Conservation (phyloP, 2,329 filamentous ascomycete species). For the Aspergillus sp. region DNA sequence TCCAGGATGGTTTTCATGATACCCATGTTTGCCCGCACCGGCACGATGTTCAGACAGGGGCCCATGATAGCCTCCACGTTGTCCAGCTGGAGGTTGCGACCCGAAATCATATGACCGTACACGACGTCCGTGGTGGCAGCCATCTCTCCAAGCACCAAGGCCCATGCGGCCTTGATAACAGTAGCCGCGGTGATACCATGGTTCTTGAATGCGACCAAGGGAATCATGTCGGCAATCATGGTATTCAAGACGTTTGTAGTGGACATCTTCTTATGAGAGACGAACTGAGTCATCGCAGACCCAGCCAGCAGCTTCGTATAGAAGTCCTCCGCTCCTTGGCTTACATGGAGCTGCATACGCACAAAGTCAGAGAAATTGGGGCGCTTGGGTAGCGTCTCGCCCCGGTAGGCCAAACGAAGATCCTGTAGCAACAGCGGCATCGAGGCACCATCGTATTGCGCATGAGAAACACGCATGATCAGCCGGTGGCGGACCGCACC, state of each 20-base stretch:
- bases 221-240: slow-evolving; percentile 4
- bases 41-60: slow-evolving; percentile 26
- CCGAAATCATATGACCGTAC: slow-evolving; percentile 55
- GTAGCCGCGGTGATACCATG: slow-evolving; percentile 29
- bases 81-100: slow-evolving; percentile 44
- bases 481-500: slow-evolving; percentile 19
- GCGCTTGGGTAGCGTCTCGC: slow-evolving; percentile 4
- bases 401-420: slow-evolving; percentile 9
- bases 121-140: slow-evolving; percentile 52
- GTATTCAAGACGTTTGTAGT: slow-evolving; percentile 11
- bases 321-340: slow-evolving; percentile 5
- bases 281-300: slow-evolving; percentile 9
- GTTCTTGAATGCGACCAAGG: slow-evolving; percentile 7
- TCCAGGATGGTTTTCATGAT: slow-evolving; percentile 37
- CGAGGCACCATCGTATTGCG: slow-evolving; percentile 28
- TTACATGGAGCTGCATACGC: slow-evolving; percentile 8
- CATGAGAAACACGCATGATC: slow-evolving; percentile 29
- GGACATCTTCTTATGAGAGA: slow-evolving; percentile 8
- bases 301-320: slow-evolving; percentile 8
- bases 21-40: slow-evolving; percentile 20
- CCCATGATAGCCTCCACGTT: slow-evolving; percentile 25
- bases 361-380: slow-evolving; percentile 12
- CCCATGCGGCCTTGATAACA: slow-evolving; percentile 59
- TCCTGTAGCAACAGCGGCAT: slow-evolving; percentile 10
- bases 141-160: slow-evolving; percentile 52